Conservation (phyloP, 2,329 filamentous ascomycete genomes). For the Tolypocladium nubicola region DNA sequence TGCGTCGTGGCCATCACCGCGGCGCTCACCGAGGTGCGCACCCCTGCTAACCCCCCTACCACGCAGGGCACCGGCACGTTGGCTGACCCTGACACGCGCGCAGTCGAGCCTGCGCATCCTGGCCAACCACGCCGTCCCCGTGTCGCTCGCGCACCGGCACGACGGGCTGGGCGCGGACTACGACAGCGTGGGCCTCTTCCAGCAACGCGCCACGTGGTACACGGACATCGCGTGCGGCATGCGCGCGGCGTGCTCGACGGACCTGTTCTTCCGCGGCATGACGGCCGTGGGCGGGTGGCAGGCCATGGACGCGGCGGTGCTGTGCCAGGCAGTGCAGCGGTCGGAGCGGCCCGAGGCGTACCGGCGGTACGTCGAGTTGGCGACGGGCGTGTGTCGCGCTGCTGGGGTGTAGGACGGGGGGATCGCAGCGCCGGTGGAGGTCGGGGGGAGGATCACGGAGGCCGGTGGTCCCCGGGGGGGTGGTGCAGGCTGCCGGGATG, state of each 20-base stretch:
- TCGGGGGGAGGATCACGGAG: no score
- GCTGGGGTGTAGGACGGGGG: constrained; percentile 5
- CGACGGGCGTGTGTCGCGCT: constrained; percentile 9
- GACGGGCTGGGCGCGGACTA: constrained; percentile 11
- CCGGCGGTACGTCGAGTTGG: constrained; percentile 6
- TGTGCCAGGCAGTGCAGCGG: constrained; percentile 13
- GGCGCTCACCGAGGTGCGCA: constrained; percentile 10
- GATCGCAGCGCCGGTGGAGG: no score
- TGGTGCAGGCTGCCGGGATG: no score
- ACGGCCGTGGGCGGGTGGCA: constrained; percentile 10
- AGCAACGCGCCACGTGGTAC: constrained; percentile 12
- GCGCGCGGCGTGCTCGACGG: constrained; percentile 10
- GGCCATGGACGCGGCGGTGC: constrained; percentile 9
- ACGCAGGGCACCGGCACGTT: no score
- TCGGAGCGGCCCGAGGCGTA: constrained; percentile 11
- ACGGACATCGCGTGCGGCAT: constrained; percentile 11
- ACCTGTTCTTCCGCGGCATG: constrained; percentile 11
- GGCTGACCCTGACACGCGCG: neutral
- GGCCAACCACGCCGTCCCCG: constrained; percentile 10
- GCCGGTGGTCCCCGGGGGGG: no score
- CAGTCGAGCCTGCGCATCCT: constrained; percentile 10
- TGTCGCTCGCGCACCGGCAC: constrained; percentile 8
- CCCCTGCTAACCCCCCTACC: no score
- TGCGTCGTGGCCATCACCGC: constrained; percentile 11
- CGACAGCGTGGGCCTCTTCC: constrained; percentile 13